Conservation (phyloP, 1,139 yeast species). For the Tardiomyces blankii region DNA sequence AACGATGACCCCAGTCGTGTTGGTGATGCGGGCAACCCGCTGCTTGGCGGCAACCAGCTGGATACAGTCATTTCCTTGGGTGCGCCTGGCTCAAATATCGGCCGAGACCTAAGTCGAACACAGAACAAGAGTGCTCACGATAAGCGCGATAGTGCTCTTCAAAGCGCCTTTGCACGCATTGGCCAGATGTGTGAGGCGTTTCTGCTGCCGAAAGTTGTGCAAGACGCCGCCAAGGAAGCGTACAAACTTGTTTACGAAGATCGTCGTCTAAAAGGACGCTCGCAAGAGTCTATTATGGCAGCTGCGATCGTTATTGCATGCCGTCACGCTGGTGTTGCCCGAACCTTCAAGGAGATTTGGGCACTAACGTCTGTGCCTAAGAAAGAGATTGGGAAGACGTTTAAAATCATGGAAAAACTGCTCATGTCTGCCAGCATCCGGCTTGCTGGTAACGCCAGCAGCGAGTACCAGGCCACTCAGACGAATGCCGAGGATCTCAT, state of each 20-base stretch:
- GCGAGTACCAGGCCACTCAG: conserved; percentile 56
- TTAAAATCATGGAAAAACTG: conserved; percentile 69
- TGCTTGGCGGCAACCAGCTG: conserved; percentile 82
- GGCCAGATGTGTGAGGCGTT: conserved; percentile 97
- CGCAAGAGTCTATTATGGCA: conserved; percentile 93
- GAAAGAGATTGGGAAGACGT: conserved; percentile 73
- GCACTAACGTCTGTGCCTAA: conserved; percentile 90
- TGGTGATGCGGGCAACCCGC: conserved; percentile 96
- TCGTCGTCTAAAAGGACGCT: conserved; percentile 75
- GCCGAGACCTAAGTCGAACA: conserved; percentile 81
- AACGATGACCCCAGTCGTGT: conserved; percentile 99
- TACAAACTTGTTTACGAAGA: conserved; percentile 89
- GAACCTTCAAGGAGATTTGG: conserved; percentile 94
- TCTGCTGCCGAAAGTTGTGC: conserved; percentile 87
- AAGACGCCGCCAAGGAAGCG: conserved; percentile 96
- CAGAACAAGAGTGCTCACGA: conserved; percentile 82
- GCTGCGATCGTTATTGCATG: conserved; percentile 94
- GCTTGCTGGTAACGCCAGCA: conserved; percentile 20
- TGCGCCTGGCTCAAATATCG: conserved; percentile 52
- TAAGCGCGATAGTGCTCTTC: conserved; percentile 74
- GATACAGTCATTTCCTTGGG: conserved; percentile 87
- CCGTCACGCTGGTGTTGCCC: conserved; percentile 85
- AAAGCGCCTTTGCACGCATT: conserved; percentile 82
- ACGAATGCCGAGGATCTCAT: conserved; percentile 92
- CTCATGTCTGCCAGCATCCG: conserved; percentile 30